Evolutionary conservation across 495 filamentous ascomycete species (phyloP).

Genomic region (Hyaloscypha finlandica): DNA sequence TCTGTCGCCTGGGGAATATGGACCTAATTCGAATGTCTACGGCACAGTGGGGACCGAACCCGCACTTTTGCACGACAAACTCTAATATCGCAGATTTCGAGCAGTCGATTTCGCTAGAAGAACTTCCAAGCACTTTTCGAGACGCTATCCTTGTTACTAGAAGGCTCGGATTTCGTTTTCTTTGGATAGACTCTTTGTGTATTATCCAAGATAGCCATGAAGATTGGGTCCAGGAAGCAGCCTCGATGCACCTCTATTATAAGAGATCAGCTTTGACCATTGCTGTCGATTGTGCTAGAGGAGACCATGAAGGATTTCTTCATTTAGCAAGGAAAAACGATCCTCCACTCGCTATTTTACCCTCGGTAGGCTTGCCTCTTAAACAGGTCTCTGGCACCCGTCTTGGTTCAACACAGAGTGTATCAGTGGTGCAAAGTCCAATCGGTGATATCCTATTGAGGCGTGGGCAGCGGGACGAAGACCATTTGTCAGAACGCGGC

Average conservation of each 20-base stretch:
- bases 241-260: background rate
- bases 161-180: background rate
- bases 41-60: too few species aligned
- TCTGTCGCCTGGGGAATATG: too few species aligned
- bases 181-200: background rate
- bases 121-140: background rate
- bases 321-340: background rate
- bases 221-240: background rate
- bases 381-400: too few species aligned
- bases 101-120: background rate
- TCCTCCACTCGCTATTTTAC: background rate
- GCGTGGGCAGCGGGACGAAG: too few species aligned
- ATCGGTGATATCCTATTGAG: too few species aligned
- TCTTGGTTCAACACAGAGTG: too few species aligned
- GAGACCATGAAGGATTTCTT: background rate
- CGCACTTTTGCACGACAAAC: background rate
- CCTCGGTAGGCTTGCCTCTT: background rate
- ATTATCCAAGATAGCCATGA: constrained; percentile 1
- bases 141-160: background rate
- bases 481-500: too few species aligned
- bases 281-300: background rate
- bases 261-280: background rate
- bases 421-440: too few species aligned
- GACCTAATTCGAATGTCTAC: too few species aligned
- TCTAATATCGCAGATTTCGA: background rate